Base-by-base conservation (phyloP, 2,329 filamentous ascomycete genomes). In the Annulohypoxylon truncatum region DNA sequence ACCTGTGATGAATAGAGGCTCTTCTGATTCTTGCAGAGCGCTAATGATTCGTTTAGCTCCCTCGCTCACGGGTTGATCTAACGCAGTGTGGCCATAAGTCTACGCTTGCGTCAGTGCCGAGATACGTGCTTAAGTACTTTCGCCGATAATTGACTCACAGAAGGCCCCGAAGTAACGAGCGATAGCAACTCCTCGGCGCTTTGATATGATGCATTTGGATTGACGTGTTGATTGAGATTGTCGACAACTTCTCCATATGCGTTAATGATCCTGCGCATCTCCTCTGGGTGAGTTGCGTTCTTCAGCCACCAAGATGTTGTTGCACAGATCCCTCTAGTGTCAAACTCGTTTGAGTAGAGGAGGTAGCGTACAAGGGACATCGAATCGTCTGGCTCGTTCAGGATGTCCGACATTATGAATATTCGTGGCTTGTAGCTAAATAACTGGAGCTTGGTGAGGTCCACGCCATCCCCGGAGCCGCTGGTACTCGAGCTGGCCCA, bases 371-470 rank as follows among this genome's bases (percentile, higher is more conserved):
- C 31, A 13, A 59, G 61, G 4, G 54, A 59, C 54, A 64, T 64
- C 3, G 54, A 60, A 20, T 60, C 61, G 9, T 64, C 61, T 2
- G 47, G 54, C 15, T 64, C 48, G 5, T 63, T 63, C n/a, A 57
- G 46, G 28, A 57, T 52, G 13, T 57, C 60, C 1, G 53, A 38
- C 26, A 63, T 29, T 29, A 57, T 57, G 20, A 63, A 63, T 3
- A 52, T 18, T 15, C 60, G 35, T 13, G 60, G 52, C 40, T 56
- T 62, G 46, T 53, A 62, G 31, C 26, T 31, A 15, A 56, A 62
- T 3, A 35, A 56, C 26, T 62, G 52, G 13, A 62, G 59, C 18
- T 44, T 62, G 26, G 10, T 20, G 6, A 44, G 13, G 13, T 56
- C 52, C 28, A 20, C 10, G 5, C 2, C 26, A 24, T 15, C 20